Evolutionary conservation across 495 filamentous ascomycete genomes (phyloP).

Genomic region (Penicillium samsonianum): DNA sequence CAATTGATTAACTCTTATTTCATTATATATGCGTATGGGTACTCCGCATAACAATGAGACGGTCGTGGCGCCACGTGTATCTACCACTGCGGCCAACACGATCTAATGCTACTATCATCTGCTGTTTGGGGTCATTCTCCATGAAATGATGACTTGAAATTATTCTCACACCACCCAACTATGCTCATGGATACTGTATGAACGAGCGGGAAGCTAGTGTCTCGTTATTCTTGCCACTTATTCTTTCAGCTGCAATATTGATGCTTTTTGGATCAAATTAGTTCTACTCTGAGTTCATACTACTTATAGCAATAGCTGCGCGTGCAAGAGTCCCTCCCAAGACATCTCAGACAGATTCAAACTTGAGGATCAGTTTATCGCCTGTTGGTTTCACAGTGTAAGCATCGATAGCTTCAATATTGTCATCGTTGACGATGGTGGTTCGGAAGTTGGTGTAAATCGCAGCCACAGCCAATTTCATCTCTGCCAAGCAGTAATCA

Average conservation of each 20-base stretch:
- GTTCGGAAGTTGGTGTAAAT: constrained; percentile 71
- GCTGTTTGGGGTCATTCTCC: too few relatives aligned
- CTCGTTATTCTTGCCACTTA: neutral
- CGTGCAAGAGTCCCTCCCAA: neutral
- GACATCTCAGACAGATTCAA: constrained; percentile 28
- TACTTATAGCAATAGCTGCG: neutral
- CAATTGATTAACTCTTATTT: constrained; percentile 27
- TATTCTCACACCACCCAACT: too few relatives aligned
- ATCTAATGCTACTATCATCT: too few relatives aligned
- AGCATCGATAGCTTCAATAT: constrained; percentile 65
- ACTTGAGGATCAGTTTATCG: constrained; percentile 48
- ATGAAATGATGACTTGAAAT: too few relatives aligned
- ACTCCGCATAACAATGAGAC: too few relatives aligned
- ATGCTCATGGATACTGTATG: too few relatives aligned
- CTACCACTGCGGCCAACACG: too few relatives aligned
- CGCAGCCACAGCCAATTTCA: constrained; percentile 51
- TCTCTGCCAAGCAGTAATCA: constrained; percentile 34
- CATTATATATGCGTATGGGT: neutral
- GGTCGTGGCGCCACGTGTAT: too few relatives aligned
- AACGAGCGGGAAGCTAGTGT: too few relatives aligned
- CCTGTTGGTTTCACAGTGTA: constrained; percentile 61
- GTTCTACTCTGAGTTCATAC: constrained; percentile 20
- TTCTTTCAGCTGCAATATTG: neutral
- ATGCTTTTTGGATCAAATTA: constrained; percentile 10
- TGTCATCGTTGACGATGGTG: constrained; percentile 55